These are phyloP conservation scores for Bauhinia variegata DNA, from an alignment of 306 rosid species.

Conservation along the genomic window DNA sequence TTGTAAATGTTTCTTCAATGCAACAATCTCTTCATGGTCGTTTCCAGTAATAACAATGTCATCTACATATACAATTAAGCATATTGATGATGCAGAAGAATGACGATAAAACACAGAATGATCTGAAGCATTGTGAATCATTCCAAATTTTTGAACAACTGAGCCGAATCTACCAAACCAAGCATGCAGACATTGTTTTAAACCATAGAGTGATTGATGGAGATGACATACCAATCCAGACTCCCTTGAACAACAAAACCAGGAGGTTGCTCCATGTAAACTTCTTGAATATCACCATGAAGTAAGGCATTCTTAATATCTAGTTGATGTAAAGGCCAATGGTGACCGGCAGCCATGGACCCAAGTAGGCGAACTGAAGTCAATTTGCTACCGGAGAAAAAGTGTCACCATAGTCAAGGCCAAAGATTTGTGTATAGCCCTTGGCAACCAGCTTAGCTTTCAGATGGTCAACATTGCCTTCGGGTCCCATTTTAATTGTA, in stretches of 20 bases:
- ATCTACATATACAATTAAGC: neutral
- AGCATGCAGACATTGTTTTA: neutral
- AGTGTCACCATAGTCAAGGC: too few species aligned
- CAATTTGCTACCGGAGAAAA: too few species aligned
- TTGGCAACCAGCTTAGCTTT: neutral
- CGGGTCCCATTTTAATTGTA: too few species aligned
- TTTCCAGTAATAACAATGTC: too few species aligned
- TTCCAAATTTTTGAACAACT: neutral
- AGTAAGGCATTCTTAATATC: neutral
- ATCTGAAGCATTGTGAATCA: neutral
- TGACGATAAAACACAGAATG: neutral
- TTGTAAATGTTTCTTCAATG: too few species aligned
- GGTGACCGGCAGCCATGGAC: neutral
- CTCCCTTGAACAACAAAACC: neutral
- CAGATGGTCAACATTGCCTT: too few species aligned
- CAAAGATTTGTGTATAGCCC: neutral
- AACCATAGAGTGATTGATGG: neutral
- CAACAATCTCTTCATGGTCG: too few species aligned
- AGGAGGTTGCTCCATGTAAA: neutral
- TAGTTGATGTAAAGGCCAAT: neutral
- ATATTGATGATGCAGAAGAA: neutral
- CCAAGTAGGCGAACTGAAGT: neutral
- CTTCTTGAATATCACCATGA: constrained; percentile 3
- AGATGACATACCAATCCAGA: neutral
- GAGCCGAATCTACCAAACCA: neutral